phyloP scores from a whole-genome alignment of 2,329 filamentous ascomycete species.

The Aspergillus bombycis region DNA sequence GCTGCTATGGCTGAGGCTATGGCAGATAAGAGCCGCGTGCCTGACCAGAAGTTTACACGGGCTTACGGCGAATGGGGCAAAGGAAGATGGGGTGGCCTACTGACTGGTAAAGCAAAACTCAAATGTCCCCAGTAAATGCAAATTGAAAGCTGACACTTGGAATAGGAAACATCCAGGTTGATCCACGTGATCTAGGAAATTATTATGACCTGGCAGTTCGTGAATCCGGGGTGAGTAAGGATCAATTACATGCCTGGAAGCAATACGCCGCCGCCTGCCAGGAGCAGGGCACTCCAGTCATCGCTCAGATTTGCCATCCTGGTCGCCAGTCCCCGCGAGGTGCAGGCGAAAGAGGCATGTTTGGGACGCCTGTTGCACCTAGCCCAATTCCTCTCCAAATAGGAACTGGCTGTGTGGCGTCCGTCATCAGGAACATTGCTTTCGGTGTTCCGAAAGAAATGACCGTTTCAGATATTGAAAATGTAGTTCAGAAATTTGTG shows the following conservation, averaged over 20 bases:
- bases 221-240: background rate
- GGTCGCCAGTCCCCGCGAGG: slow-evolving; percentile 40
- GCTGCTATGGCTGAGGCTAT: slow-evolving; percentile 13
- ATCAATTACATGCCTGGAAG: slow-evolving; percentile 8
- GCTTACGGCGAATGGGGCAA: slow-evolving; percentile 11
- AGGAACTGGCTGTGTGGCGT: background rate
- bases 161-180: slow-evolving; percentile 13
- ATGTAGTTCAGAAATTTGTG: slow-evolving; percentile 54
- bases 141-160: background rate
- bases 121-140: background rate
- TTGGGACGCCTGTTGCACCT: slow-evolving; percentile 26
- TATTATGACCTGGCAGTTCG: background rate
- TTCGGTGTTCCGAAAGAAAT: slow-evolving; percentile 58
- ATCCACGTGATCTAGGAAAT: slow-evolving; percentile 8
- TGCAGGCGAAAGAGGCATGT: slow-evolving; percentile 31
- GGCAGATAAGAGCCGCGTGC: background rate
- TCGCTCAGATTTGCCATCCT: slow-evolving; percentile 43
- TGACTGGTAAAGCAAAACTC: slow-evolving; percentile 1
- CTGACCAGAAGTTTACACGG: background rate
- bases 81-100: slow-evolving; percentile 7
- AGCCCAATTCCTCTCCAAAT: slow-evolving; percentile 15
- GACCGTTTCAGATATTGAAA: slow-evolving; percentile 54
- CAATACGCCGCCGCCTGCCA: slow-evolving; percentile 18
- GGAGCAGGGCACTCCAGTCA: slow-evolving; percentile 34
- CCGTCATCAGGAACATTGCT: background rate